Evolutionary conservation across 495 filamentous ascomycete species (phyloP).

Genomic region (Darksidea phi): DNA sequence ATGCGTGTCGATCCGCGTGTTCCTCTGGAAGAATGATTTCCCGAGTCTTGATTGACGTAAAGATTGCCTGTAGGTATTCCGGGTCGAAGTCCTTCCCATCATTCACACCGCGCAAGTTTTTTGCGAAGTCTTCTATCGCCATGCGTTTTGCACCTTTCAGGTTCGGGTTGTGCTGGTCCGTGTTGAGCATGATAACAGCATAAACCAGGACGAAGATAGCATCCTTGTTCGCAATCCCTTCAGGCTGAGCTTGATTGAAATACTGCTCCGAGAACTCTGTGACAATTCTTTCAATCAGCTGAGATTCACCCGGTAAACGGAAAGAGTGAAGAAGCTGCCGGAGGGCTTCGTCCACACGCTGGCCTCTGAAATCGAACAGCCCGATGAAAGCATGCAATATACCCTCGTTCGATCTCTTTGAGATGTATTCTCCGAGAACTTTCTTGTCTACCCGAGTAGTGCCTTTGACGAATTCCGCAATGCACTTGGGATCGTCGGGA

Average conservation of each 20-base stretch:
- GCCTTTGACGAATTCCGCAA: slow-evolving; percentile 80
- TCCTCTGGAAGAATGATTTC: slow-evolving; percentile 98
- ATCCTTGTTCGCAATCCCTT: slow-evolving; percentile 82
- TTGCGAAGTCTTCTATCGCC: slow-evolving; percentile 74
- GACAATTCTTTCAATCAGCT: slow-evolving; percentile 90
- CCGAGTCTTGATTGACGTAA: slow-evolving; percentile 81
- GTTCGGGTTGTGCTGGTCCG: slow-evolving; percentile 93
- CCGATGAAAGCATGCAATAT: slow-evolving; percentile 82
- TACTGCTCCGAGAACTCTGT: slow-evolving; percentile 84
- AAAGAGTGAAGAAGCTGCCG: slow-evolving; percentile 87
- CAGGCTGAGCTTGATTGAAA: slow-evolving; percentile 65
- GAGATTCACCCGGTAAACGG: slow-evolving; percentile 87
- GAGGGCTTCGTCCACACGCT: slow-evolving; percentile 85
- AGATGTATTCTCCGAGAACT: slow-evolving; percentile 85
- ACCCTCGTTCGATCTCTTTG: slow-evolving; percentile 79
- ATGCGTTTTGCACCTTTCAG: slow-evolving; percentile 79
- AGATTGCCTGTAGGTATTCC: slow-evolving; percentile 85
- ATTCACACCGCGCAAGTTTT: slow-evolving; percentile 87
- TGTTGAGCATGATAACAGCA: slow-evolving; percentile 95
- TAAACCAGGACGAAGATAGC: slow-evolving; percentile 90
- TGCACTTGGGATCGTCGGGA: slow-evolving; percentile 64
- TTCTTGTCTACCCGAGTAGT: slow-evolving; percentile 88
- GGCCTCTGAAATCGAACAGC: slow-evolving; percentile 79
- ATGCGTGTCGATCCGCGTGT: slow-evolving; percentile 92
- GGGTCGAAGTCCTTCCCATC: slow-evolving; percentile 77